Conservation (phyloP, 352 stramenopile genomes). For the Pythium aristosporum region DNA sequence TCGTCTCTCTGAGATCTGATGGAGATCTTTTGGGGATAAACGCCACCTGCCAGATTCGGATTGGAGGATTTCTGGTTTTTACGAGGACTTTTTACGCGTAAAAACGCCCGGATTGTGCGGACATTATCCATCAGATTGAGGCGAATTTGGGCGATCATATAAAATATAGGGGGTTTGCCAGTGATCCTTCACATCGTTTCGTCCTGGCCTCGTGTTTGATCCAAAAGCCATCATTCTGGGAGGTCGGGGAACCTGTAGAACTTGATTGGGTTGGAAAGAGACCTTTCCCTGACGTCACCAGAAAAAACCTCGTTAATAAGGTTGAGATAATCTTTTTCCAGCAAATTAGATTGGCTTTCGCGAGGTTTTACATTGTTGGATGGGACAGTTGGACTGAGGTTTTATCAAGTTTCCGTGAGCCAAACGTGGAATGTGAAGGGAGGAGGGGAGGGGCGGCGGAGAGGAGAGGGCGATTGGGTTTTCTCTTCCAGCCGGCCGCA, state of each 20-base stretch:
- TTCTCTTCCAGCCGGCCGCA: constrained; percentile 15
- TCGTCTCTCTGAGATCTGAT: constrained; percentile 16
- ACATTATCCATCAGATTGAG: constrained; percentile 12
- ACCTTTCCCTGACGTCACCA: constrained; percentile 18
- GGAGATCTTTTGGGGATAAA: constrained; percentile 2
- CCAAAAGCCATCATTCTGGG: constrained; percentile 13
- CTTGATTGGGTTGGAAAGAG: constrained; percentile 11
- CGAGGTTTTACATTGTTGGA: constrained; percentile 17
- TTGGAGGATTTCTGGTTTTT: constrained; percentile 24
- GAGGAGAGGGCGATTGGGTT: constrained; percentile 9
- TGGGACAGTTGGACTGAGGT: constrained; percentile 23
- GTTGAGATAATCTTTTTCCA: constrained; percentile 22
- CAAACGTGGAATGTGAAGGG: constrained; percentile 11
- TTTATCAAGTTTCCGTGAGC: constrained; percentile 13
- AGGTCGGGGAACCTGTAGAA: constrained; percentile 1
- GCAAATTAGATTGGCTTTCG: constrained; percentile 12
- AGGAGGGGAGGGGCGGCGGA: constrained; percentile 7
- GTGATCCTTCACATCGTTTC: constrained; percentile 6
- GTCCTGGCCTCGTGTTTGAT: constrained; percentile 3
- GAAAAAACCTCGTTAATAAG: constrained; percentile 19
- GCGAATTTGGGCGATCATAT: constrained; percentile 11
- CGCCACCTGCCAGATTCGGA: constrained; percentile 18
- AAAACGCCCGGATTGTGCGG: constrained; percentile 10
- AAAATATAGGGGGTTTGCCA: constrained; percentile 1
- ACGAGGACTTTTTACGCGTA: constrained; percentile 23